Conservation (phyloP, 257 asterid species). For the Gynochthodes officinalis region DNA sequence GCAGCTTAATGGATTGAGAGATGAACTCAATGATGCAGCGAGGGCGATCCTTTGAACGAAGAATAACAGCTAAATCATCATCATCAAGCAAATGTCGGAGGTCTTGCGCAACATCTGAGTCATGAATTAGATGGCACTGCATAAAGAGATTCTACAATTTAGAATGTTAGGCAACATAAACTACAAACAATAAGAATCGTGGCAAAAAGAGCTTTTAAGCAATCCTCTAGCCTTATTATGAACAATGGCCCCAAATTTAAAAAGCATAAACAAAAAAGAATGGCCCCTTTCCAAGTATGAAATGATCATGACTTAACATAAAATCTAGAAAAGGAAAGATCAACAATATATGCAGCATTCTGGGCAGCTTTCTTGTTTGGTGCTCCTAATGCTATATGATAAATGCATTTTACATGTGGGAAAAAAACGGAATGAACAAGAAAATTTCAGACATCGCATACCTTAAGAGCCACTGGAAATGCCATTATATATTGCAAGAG, state of each 20-base stretch:
- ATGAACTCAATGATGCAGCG: constrained; percentile 86
- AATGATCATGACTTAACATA: background rate
- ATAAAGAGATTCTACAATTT: constrained; percentile 18
- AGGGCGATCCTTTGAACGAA: constrained; percentile 78
- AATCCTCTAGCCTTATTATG: background rate
- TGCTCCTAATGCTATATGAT: background rate
- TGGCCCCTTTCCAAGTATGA: constrained; percentile 1
- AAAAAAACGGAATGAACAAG: background rate
- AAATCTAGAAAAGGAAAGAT: background rate
- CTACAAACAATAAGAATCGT: background rate
- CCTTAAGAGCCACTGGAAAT: constrained; percentile 94
- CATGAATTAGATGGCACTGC: constrained; percentile 83
- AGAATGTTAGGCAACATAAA: background rate
- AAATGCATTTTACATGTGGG: background rate
- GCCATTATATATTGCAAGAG: constrained; percentile 81
- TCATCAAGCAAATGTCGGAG: constrained; percentile 59
- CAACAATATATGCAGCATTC: background rate
- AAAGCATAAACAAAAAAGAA: background rate
- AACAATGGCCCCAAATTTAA: background rate
- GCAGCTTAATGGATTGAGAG: constrained; percentile 73
- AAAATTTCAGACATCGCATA: constrained; percentile 14
- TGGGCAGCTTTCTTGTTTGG: background rate
- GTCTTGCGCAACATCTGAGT: constrained; percentile 65
- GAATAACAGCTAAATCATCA: constrained; percentile 73
- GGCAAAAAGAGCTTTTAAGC: background rate